Percentiles rank a stretch among this genome's conserved stretches.
These are phyloP conservation scores for Botrytis fragariae DNA, from an alignment of 2,329 filamentous ascomycete species.

Conservation along the genomic window DNA sequence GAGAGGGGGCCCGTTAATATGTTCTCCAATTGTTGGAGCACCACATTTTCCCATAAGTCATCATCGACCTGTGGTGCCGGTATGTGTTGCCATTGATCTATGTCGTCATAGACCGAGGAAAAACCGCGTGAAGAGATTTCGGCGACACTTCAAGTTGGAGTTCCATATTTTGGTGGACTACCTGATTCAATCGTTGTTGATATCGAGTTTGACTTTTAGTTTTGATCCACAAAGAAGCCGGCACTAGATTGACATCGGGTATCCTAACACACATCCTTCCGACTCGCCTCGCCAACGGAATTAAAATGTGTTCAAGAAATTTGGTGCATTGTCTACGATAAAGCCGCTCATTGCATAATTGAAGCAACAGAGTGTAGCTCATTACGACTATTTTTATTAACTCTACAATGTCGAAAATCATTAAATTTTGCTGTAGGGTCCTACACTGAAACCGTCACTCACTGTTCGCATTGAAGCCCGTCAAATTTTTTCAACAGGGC, in stretches of 20 bases:
- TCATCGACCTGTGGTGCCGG: slow-evolving; percentile 15
- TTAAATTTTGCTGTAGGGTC: neutral
- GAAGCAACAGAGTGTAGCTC: too few species aligned
- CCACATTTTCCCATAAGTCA: slow-evolving; percentile 11
- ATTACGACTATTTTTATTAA: neutral
- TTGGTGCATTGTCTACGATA: neutral
- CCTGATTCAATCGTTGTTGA: slow-evolving; percentile 9
- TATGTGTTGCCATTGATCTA: slow-evolving; percentile 17
- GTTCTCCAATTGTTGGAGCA: neutral
- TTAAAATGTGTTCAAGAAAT: neutral
- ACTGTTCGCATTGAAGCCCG: slow-evolving; percentile 9
- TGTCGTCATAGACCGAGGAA: slow-evolving; percentile 31
- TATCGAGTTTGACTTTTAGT: slow-evolving; percentile 7
- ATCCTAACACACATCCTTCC: neutral
- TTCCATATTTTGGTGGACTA: slow-evolving; percentile 21
- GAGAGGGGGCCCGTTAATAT: slow-evolving; percentile 8
- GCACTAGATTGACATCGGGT: slow-evolving; percentile 4
- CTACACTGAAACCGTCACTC: neutral
- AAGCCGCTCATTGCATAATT: too few species aligned
- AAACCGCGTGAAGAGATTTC: slow-evolving; percentile 25
- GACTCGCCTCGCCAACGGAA: neutral
- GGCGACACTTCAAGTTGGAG: slow-evolving; percentile 19
- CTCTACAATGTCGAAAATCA: neutral
- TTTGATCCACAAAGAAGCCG: slow-evolving; percentile 21
- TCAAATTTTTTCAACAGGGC: neutral